Conservation (phyloP, 179 eudicot species). For the Beta lomatogona region DNA sequence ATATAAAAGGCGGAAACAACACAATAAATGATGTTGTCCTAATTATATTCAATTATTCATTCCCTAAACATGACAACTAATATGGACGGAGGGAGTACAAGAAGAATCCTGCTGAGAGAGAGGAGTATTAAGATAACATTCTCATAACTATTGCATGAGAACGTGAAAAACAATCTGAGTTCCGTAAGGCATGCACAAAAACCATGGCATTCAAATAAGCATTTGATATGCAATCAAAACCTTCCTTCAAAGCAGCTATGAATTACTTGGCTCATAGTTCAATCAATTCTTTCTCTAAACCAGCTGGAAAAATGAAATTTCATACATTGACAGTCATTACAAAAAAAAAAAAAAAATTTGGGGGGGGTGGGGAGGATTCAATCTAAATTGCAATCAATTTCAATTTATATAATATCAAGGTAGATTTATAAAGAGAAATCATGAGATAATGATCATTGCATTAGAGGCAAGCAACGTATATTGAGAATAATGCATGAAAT, state of each 20-base stretch:
- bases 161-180: not conserved
- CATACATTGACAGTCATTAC: not conserved
- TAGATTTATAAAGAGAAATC: not conserved
- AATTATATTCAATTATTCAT: too few species aligned
- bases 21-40: too few species aligned
- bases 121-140: too few species aligned
- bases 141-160: slow-evolving; percentile 4
- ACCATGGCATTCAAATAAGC: not conserved
- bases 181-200: not conserved
- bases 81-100: not conserved
- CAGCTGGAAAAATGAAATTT: not conserved
- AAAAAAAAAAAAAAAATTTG: not conserved
- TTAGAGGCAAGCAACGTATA: not conserved
- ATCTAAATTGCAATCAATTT: not conserved
- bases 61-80: too few species aligned
- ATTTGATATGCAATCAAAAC: slow-evolving; percentile 6
- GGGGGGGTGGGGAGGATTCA: too few species aligned
- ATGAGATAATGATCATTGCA: slow-evolving; percentile 1
- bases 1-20: too few species aligned
- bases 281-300: not conserved
- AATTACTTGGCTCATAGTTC: not conserved
- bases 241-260: not conserved
- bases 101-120: not conserved
- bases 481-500: not conserved
- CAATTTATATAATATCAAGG: too few species aligned